Base-by-base conservation (phyloP, 345 rosid genomes). In the Salix purpurea region DNA sequence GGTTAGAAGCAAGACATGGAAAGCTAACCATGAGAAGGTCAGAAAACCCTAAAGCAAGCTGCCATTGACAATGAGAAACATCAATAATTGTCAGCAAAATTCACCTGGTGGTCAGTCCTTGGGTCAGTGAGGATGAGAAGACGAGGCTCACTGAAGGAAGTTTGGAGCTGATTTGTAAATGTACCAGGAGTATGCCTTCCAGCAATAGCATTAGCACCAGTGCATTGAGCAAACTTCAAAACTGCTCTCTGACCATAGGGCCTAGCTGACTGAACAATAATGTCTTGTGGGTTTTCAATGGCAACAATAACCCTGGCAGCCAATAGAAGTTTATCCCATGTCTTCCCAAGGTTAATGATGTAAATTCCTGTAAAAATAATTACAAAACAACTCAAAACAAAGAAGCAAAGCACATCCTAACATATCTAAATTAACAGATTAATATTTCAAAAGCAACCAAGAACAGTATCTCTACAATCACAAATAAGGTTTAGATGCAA, bases 131-230 rank as follows among this genome's bases (percentile, higher is more conserved):
- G 93, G 86, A 94, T 90, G 21, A 92, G 74, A 2, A 92, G 92
- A 67, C 97, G 92, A 0, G 99, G 97, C 80, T 91, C 97, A n/a
- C 87, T 86, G 89, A 94, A 94, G 0, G 97, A 90, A 0, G 98
- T 92, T 68, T 94, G 98, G 46, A 92, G 84, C 78, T 94, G 97
- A 79, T 92, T 94, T 60, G 98, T 94, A 70, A 94, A 94, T 26
- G 98, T 94, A 88, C 97, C 98, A 18, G 98, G 98, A 58, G 98
- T 94, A 82, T 94, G 98, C 84, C 98, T 92, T 50, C 98, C 98
- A 73, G 98, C 98, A 83, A 94, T 92, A 4, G 98, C 97, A 72
- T 94, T 89, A 21, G 90, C 91, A 71, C 97, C 95, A 14, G 97
- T 92, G 89, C 89, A 87, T 48, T 94, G 97, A 0, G 98, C 97